A percentile compares a stretch with the other conserved stretches of the same genome.
These are phyloP conservation scores for Globisporangium irregulare DNA, from an alignment of 352 stramenopile species.

Conservation along the genomic window DNA sequence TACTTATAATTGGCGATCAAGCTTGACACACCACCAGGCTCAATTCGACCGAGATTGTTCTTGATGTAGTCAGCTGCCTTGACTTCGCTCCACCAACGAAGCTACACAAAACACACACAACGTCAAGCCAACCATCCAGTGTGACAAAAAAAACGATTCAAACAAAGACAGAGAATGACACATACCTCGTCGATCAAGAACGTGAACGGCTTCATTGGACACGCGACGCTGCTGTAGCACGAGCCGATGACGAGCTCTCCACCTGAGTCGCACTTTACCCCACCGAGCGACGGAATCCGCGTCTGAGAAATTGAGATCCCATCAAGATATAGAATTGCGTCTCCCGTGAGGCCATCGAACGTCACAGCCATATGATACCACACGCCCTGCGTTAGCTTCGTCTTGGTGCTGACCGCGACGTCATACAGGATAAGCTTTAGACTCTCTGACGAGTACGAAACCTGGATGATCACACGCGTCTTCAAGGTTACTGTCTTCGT, in stretches of 20 bases:
- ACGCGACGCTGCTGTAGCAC: conserved; percentile 31
- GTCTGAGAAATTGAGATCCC: conserved; percentile 2
- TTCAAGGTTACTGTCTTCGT: conserved; percentile 17
- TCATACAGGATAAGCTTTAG: conserved; percentile 6
- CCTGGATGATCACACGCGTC: conserved; percentile 10
- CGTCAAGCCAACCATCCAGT: not conserved
- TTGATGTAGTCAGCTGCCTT: conserved; percentile 9
- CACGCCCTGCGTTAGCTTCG: not conserved
- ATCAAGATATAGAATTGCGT: conserved; percentile 1
- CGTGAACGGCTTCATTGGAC: conserved; percentile 32
- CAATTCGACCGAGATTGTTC: conserved; percentile 7
- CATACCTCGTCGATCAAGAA: conserved; percentile 53
- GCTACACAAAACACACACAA: not conserved
- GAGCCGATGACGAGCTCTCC: conserved; percentile 37
- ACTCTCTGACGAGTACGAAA: conserved; percentile 1
- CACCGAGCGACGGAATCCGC: conserved; percentile 4
- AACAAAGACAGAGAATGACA: not conserved
- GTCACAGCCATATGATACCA: conserved; percentile 12
- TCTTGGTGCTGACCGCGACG: conserved; percentile 4
- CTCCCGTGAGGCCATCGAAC: not conserved
- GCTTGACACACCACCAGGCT: not conserved
- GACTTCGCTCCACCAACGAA: conserved; percentile 12
- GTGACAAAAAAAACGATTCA: not conserved
- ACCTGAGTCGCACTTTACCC: conserved; percentile 6
- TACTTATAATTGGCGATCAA: conserved; percentile 9